These are phyloP conservation scores for Leptomonas seymouri DNA, from an alignment of 208 protist species.

Conservation along the genomic window DNA sequence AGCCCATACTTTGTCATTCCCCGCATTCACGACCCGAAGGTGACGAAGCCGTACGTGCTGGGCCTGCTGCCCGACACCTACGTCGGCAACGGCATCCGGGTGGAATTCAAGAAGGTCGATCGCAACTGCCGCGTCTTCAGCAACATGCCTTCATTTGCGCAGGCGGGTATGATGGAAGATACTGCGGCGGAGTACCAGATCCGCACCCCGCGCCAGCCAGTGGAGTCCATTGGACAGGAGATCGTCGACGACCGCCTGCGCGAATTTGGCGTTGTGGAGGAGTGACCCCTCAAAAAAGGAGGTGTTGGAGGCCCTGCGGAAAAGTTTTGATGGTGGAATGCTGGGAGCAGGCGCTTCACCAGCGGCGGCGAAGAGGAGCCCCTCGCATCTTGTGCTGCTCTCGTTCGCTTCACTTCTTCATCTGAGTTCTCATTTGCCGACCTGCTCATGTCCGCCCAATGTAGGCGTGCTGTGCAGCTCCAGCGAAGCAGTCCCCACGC, in stretches of 20 bases:
- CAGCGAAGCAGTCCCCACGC: no score
- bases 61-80: conserved; percentile 74
- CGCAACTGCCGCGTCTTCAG: conserved; percentile 69
- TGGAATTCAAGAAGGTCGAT: conserved; percentile 74
- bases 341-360: no score
- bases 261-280: conserved; percentile 62
- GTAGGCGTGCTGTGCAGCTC: no score
- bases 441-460: no score
- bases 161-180: conserved; percentile 51
- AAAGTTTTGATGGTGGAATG: no score
- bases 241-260: conserved; percentile 69
- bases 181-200: conserved; percentile 75
- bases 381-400: background rate
- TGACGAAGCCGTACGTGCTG: conserved; percentile 69
- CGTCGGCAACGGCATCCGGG: conserved; percentile 66
- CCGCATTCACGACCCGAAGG: conserved; percentile 59
- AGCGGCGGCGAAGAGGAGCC: background rate
- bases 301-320: background rate
- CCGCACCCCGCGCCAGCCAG: conserved; percentile 66
- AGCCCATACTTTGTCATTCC: conserved; percentile 81
- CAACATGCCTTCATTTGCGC: conserved; percentile 76
- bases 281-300: conserved; percentile 13
- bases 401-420: background rate
- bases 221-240: conserved; percentile 52
- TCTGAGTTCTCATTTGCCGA: no score